Conservation (phyloP, 768 basidiomycete genomes). For the Roridomyces roridus region DNA sequence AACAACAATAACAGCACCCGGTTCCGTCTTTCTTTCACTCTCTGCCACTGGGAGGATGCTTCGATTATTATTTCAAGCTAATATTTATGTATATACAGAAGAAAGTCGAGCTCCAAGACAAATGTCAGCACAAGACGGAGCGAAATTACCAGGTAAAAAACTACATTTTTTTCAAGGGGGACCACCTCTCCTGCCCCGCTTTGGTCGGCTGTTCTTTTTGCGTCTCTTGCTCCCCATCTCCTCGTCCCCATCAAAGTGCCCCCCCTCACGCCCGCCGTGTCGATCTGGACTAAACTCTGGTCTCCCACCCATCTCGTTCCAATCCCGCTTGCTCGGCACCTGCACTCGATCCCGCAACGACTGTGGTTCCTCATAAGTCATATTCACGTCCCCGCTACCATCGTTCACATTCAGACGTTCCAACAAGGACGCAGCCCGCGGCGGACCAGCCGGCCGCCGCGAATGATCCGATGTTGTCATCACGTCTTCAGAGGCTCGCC, state of each 20-base stretch:
- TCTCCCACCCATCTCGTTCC: constrained; percentile 11
- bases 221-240: constrained; percentile 11
- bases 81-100: constrained; percentile 3
- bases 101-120: constrained; percentile 1
- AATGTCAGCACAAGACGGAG: constrained; percentile 2
- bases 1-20: no score
- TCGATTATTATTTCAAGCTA: background rate
- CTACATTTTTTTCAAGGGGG: background rate
- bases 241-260: constrained; percentile 13
- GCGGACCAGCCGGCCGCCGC: constrained; percentile 6
- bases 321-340: constrained; percentile 21
- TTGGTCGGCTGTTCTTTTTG: constrained; percentile 18
- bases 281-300: constrained; percentile 5
- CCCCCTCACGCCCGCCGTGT: constrained; percentile 7
- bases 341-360: constrained; percentile 21
- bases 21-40: no score
- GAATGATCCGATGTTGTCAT: background rate
- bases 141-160: background rate
- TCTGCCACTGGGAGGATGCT: no score
- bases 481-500: background rate
- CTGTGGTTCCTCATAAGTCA: background rate
- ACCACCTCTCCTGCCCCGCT: constrained; percentile 7
- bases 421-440: constrained; percentile 9
- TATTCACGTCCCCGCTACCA: background rate
- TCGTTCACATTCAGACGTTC: constrained; percentile 3